Evolutionary conservation across 768 basidiomycete species (phyloP), one percentile per base, ranked within the genome.

Genomic region (Trametes cinnabarina): DNA sequence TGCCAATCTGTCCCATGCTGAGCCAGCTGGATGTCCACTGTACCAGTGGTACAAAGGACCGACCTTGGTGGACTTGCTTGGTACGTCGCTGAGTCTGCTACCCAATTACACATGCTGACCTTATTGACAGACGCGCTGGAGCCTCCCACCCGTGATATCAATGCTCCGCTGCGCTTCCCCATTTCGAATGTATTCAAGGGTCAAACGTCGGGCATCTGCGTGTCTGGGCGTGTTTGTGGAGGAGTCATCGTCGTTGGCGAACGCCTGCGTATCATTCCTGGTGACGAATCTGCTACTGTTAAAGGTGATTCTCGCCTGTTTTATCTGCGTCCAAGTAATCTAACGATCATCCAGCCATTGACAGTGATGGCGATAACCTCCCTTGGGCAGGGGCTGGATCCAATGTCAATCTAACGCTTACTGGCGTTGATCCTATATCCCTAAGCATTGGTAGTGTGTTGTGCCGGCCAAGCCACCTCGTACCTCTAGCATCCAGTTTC

Each of bases 181-280:
- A 83, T 98, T 20, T 90, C 94, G 12, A 98, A 99, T 69, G 92
- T 98, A 3, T 98, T 96, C 79, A 95, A 88, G 71, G 90, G 91
- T 3, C 87, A 88, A 67, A 84, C 87, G 15, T 84, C 90, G 2
- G 83, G 89, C 2, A 84, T 83, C 4, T 90, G 86, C 0, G 84
- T 98, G 0, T 82, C 87, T 22, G 97, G 97, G 17, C 77, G 94
- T 48, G 75, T 98, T 42, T 91, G 87, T 65, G 85, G 88, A 41
- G 97, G 97, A 5, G 77, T 98, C 35, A 81, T 98, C 3, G 95
- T 98, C 72, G 89, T 94, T 2, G 96, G 97, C 2, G 95, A 98
- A 74, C 79, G 83, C 39, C 65, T 98, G 35, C 80, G 93, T 40
- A 84, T 95, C 48, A 75, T 97, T 3, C 97, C 97, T 0, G 96